Conservation (phyloP, 1,284 basidiomycete genomes). For the Mycena sp. region DNA sequence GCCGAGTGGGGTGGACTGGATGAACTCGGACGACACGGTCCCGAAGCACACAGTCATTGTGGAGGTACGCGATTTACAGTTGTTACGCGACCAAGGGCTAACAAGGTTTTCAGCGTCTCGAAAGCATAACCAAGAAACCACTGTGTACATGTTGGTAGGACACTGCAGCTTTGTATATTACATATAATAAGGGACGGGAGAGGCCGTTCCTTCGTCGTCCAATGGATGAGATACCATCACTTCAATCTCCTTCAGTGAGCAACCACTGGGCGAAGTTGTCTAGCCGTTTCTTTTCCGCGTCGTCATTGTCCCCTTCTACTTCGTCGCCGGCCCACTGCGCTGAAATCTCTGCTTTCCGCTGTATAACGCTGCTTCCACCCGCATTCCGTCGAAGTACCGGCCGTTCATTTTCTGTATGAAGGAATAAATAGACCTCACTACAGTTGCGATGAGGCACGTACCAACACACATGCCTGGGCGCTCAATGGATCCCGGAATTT, state of each 20-base stretch:
- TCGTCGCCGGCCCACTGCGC: slow-evolving; percentile 75
- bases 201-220: no score
- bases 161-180: no score
- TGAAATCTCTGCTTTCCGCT: slow-evolving; percentile 85
- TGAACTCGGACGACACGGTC: slow-evolving; percentile 57
- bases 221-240: no score
- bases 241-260: slow-evolving; percentile 75
- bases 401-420: slow-evolving; percentile 90
- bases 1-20: slow-evolving; percentile 74
- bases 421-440: slow-evolving; percentile 10
- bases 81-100: slow-evolving; percentile 1
- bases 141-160: slow-evolving; percentile 80
- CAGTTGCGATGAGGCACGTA: slow-evolving; percentile 50
- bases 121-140: slow-evolving; percentile 72
- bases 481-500: slow-evolving; percentile 91
- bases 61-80: slow-evolving; percentile 62
- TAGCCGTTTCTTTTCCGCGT: slow-evolving; percentile 83
- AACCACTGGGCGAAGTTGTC: slow-evolving; percentile 93
- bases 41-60: slow-evolving; percentile 70
- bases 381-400: slow-evolving; percentile 89
- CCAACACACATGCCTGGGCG: slow-evolving; percentile 90
- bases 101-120: slow-evolving; percentile 64
- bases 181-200: no score
- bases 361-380: slow-evolving; percentile 85
- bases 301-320: slow-evolving; percentile 68